phyloP scores from a whole-genome alignment of 495 filamentous ascomycete genomes.

The Tetracladium marchalianum region DNA sequence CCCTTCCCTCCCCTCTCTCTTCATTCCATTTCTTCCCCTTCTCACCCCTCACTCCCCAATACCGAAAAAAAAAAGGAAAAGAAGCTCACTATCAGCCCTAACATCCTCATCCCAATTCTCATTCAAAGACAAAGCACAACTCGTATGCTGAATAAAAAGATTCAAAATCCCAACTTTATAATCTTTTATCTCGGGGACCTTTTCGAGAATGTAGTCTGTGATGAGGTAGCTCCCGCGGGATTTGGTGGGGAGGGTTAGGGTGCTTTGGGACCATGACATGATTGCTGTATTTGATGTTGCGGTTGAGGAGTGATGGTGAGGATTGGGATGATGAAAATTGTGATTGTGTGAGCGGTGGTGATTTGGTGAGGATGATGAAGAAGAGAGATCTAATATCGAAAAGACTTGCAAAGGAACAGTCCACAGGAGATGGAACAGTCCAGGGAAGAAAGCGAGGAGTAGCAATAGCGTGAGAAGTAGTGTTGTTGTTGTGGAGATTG shows the following conservation, averaged over 20 bases:
- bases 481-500: constrained; percentile 23
- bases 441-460: constrained; percentile 44
- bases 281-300: constrained; percentile 15
- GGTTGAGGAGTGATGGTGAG: constrained; percentile 1
- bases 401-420: constrained; percentile 18
- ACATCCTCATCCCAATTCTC: constrained; percentile 90
- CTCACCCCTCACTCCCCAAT: not conserved
- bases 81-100: constrained; percentile 7
- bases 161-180: constrained; percentile 85
- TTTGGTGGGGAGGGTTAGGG: constrained; percentile 60
- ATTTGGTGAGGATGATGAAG: constrained; percentile 19
- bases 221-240: constrained; percentile 84
- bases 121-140: constrained; percentile 76
- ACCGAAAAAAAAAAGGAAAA: not conserved
- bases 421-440: constrained; percentile 39
- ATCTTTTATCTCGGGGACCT: constrained; percentile 62
- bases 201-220: constrained; percentile 56
- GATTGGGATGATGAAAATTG: not conserved
- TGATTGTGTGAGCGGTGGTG: constrained; percentile 10
- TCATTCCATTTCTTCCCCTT: constrained; percentile 3
- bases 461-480: constrained; percentile 39
- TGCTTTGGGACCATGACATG: constrained; percentile 77
- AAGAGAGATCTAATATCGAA: constrained; percentile 34
- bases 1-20: constrained; percentile 34
- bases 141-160: constrained; percentile 87